Percentiles rank a stretch among this genome's conserved stretches.
These are phyloP conservation scores for Clavispora carvajalis DNA, from an alignment of 805 yeast species.

Conservation along the genomic window DNA sequence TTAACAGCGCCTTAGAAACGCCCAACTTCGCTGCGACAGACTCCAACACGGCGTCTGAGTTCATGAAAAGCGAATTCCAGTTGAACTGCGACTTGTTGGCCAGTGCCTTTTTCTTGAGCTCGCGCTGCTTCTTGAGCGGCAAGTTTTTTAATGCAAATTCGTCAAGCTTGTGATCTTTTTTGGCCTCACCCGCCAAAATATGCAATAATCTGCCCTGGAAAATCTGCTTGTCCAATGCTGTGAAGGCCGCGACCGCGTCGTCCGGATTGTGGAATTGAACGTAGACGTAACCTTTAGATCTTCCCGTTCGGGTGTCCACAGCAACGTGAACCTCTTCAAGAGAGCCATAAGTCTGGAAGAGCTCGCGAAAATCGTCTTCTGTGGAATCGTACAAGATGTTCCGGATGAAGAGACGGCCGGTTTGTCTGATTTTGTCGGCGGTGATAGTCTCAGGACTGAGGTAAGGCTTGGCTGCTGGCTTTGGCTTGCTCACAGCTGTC, in stretches of 20 bases:
- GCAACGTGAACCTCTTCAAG: conserved; percentile 91
- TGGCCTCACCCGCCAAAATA: conserved; percentile 77
- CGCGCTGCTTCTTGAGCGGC: conserved; percentile 88
- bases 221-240: conserved; percentile 74
- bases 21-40: conserved; percentile 86
- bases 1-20: conserved; percentile 70
- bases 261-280: conserved; percentile 61
- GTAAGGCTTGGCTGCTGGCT: conserved; percentile 8
- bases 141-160: conserved; percentile 87
- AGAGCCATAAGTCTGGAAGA: conserved; percentile 65
- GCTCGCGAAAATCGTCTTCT: conserved; percentile 66
- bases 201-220: conserved; percentile 93
- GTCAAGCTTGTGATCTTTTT: conserved; percentile 77
- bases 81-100: conserved; percentile 85
- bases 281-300: conserved; percentile 90
- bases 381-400: conserved; percentile 76
- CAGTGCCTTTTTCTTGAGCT: conserved; percentile 73
- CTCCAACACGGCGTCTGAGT: conserved; percentile 85
- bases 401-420: conserved; percentile 84
- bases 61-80: conserved; percentile 93
- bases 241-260: conserved; percentile 74
- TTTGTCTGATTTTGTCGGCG: conserved; percentile 48
- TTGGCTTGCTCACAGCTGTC: background rate
- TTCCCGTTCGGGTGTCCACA: conserved; percentile 81
- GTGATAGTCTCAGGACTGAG: conserved; percentile 42